Conservation (phyloP, 2,329 filamentous ascomycete species). For the Pleurostoma richardsiae region DNA sequence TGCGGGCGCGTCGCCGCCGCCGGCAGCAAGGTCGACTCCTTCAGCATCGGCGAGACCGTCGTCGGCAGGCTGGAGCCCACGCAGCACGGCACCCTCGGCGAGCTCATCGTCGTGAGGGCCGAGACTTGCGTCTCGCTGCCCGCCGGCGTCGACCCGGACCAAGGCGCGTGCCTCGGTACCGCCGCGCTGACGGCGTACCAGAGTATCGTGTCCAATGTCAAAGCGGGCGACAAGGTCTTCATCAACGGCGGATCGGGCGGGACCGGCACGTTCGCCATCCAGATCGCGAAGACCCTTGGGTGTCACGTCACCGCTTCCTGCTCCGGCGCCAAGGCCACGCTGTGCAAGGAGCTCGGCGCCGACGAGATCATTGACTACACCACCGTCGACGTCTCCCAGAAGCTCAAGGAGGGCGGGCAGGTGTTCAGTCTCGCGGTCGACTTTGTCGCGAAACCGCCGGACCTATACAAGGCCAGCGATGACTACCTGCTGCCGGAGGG, state of each 20-base stretch:
- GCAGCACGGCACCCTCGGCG: conserved; percentile 26
- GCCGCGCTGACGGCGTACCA: conserved; percentile 44
- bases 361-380: conserved; percentile 61
- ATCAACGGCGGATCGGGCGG: conserved; percentile 63
- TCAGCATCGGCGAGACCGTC: conserved; percentile 34
- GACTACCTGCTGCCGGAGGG: conserved; percentile 43
- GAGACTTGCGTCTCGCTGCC: conserved; percentile 32
- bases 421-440: conserved; percentile 52
- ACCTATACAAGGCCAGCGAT: conserved; percentile 48
- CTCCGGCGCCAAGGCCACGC: conserved; percentile 49
- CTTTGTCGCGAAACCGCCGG: conserved; percentile 44
- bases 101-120: conserved; percentile 27
- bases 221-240: conserved; percentile 49
- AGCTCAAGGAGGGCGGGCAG: conserved; percentile 38
- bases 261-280: conserved; percentile 54
- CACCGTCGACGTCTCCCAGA: conserved; percentile 36
- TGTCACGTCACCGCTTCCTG: conserved; percentile 56
- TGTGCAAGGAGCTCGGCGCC: conserved; percentile 55
- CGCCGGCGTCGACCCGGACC: conserved; percentile 29
- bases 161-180: conserved; percentile 36
- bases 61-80: conserved; percentile 29
- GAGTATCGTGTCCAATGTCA: conserved; percentile 37
- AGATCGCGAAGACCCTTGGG: conserved; percentile 57
- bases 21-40: conserved; percentile 19
- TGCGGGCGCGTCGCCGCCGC: conserved; percentile 34